Percentiles rank a stretch among this genome's conserved stretches.
These are phyloP conservation scores for Fusarium udum DNA, from an alignment of 2,329 filamentous ascomycete genomes.

Conservation along the genomic window DNA sequence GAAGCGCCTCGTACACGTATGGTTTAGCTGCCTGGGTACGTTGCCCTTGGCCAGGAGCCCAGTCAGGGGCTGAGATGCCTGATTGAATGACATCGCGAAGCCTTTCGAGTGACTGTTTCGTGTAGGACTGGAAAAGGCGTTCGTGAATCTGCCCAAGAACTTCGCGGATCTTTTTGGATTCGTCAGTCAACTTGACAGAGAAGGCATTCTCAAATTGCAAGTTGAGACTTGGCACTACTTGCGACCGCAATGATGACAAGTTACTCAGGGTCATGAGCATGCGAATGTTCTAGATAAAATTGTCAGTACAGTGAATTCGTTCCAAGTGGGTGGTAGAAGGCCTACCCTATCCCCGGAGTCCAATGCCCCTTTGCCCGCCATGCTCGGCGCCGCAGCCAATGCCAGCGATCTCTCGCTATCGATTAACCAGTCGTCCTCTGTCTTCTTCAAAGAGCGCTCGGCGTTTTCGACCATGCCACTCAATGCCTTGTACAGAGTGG, in stretches of 20 bases:
- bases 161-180: constrained; percentile 90
- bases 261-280: constrained; percentile 96
- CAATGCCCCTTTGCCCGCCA: constrained; percentile 58
- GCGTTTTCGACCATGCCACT: constrained; percentile 98
- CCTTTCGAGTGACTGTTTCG: constrained; percentile 75
- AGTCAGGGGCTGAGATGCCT: constrained; percentile 76
- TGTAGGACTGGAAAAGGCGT: constrained; percentile 92
- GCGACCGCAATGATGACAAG: constrained; percentile 80
- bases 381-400: constrained; percentile 47
- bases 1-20: constrained; percentile 88
- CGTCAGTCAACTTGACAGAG: constrained; percentile 91
- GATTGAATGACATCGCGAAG: constrained; percentile 75
- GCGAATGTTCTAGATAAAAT: constrained; percentile 75
- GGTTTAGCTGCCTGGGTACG: constrained; percentile 80
- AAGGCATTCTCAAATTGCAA: constrained; percentile 93
- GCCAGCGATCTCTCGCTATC: constrained; percentile 55
- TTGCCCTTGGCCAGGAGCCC: constrained; percentile 68
- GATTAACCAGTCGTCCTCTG: constrained; percentile 69
- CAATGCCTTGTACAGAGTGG: constrained; percentile 90
- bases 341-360: constrained; percentile 67
- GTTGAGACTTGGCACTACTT: constrained; percentile 88
- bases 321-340: constrained; percentile 1
- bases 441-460: constrained; percentile 74
- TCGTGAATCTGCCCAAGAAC: constrained; percentile 90
- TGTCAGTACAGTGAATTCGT: constrained; percentile 34